A percentile compares a stretch with the other conserved stretches of the same genome.
phyloP scores from a whole-genome alignment of 2,329 filamentous ascomycete species.

The Microdochium bolleyi region DNA sequence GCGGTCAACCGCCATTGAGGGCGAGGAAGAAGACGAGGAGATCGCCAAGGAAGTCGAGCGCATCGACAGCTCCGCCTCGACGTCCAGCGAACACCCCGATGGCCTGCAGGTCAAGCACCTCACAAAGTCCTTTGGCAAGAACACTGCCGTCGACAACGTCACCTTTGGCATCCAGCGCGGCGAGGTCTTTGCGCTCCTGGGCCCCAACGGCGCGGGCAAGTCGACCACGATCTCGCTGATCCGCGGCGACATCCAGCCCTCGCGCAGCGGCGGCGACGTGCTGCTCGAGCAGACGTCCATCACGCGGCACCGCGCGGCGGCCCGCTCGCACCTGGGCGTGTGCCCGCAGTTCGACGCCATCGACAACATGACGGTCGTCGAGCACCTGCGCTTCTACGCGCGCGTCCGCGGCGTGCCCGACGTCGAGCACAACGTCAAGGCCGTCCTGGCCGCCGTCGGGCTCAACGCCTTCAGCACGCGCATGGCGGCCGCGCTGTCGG shows the following conservation, averaged over 20 bases:
- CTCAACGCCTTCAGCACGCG: conserved; percentile 61
- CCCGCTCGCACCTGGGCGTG: conserved; percentile 75
- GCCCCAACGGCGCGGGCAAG: conserved; percentile 88
- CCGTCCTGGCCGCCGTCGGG: conserved; percentile 75
- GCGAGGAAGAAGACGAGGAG: conserved; percentile 42
- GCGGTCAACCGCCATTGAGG: conserved; percentile 16
- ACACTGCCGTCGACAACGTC: conserved; percentile 79
- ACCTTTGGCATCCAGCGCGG: conserved; percentile 73
- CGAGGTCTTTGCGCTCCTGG: conserved; percentile 82
- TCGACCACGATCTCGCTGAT: conserved; percentile 85
- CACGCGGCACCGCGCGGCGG: conserved; percentile 60
- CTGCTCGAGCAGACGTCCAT: conserved; percentile 74
- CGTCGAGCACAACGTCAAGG: conserved; percentile 67
- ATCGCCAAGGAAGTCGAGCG: conserved; percentile 57
- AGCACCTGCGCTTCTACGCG: conserved; percentile 85
- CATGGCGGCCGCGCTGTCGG: conserved; percentile 73
- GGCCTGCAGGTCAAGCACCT: conserved; percentile 74
- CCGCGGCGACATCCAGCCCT: conserved; percentile 76
- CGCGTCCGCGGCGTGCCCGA: conserved; percentile 71
- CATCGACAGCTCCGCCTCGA: conserved; percentile 47
- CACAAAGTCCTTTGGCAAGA: conserved; percentile 69
- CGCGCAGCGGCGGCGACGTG: conserved; percentile 64
- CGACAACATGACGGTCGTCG: conserved; percentile 81
- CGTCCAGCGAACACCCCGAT: conserved; percentile 38
- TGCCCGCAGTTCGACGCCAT: conserved; percentile 86